A percentile compares a stretch with the other conserved stretches of the same genome.
Evolutionary conservation across 805 yeast species (phyloP).

Genomic region (Tetrapisispora namnaoensis): DNA sequence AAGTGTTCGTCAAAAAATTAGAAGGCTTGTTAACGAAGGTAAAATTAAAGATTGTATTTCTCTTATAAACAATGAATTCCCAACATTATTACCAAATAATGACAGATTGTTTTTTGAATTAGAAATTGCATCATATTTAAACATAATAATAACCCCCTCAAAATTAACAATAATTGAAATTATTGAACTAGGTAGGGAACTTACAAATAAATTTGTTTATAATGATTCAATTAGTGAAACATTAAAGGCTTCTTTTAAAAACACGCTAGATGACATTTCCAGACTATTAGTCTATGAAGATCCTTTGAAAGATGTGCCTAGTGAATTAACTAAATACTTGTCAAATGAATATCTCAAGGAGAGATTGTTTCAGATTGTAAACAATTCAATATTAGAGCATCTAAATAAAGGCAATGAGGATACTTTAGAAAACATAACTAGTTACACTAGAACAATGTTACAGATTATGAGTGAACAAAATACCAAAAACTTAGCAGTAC

Average conservation of each 20-base stretch:
- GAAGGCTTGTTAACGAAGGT: constrained; percentile 34
- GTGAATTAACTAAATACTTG: constrained; percentile 18
- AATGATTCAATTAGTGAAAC: constrained; percentile 9
- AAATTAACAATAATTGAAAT: constrained; percentile 11
- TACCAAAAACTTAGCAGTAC: constrained; percentile 23
- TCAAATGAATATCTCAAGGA: constrained; percentile 24
- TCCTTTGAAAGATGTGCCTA: constrained; percentile 34
- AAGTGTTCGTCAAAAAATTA: constrained; percentile 37
- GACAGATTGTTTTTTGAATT: constrained; percentile 18
- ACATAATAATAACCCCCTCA: constrained; percentile 9
- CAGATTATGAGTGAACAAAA: constrained; percentile 11
- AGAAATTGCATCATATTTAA: constrained; percentile 19
- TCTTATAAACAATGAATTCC: constrained; percentile 27
- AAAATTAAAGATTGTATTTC: constrained; percentile 37
- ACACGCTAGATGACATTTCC: constrained; percentile 37
- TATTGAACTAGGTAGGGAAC: constrained; percentile 18
- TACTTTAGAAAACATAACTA: constrained; percentile 35
- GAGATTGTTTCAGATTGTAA: constrained; percentile 23
- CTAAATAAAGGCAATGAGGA: constrained; percentile 37
- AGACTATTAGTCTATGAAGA: constrained; percentile 44
- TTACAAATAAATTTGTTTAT: constrained; percentile 18
- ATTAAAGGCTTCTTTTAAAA: constrained; percentile 26
- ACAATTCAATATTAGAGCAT: constrained; percentile 33
- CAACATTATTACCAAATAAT: constrained; percentile 9
- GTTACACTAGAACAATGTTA: constrained; percentile 33